Conservation (phyloP, 345 rosid species). For the Acer campestre region DNA sequence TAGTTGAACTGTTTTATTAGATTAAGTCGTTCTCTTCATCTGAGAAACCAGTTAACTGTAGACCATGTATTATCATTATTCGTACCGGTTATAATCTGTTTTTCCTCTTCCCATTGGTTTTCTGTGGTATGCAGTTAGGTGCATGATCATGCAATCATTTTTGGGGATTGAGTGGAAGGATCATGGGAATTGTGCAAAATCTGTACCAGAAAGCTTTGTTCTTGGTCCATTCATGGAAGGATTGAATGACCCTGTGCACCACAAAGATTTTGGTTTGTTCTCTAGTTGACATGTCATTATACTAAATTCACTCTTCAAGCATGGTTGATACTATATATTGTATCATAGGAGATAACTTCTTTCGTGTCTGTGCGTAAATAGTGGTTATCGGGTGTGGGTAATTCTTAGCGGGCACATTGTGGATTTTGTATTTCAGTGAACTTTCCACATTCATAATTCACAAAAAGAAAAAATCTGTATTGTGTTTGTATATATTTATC, state of each 20-base stretch:
- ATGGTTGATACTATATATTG: conserved; percentile 3
- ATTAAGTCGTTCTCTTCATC: not conserved
- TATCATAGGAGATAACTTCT: not conserved
- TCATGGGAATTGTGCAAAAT: conserved; percentile 54
- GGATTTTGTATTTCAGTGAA: not conserved
- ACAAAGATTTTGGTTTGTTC: conserved; percentile 87
- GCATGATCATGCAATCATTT: conserved; percentile 93
- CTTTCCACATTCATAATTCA: not conserved
- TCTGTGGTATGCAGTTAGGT: conserved; percentile 69
- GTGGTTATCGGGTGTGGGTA: not conserved
- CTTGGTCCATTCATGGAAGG: conserved; percentile 85
- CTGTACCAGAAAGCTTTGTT: conserved; percentile 70
- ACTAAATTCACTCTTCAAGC: conserved; percentile 8
- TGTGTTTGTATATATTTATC: not conserved
- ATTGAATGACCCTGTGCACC: conserved; percentile 84
- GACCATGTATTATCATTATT: not conserved
- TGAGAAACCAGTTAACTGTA: not conserved
- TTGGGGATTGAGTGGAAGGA: conserved; percentile 70
- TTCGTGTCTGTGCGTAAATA: not conserved
- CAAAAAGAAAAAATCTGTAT: not conserved
- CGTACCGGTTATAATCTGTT: not conserved
- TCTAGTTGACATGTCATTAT: conserved; percentile 12
- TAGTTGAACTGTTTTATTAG: conserved; percentile 18
- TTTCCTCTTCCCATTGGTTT: conserved; percentile 14
- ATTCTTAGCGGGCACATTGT: not conserved